phyloP scores from a whole-genome alignment of 2,329 filamentous ascomycete genomes.

The Phyllosticta citribraziliensis region DNA sequence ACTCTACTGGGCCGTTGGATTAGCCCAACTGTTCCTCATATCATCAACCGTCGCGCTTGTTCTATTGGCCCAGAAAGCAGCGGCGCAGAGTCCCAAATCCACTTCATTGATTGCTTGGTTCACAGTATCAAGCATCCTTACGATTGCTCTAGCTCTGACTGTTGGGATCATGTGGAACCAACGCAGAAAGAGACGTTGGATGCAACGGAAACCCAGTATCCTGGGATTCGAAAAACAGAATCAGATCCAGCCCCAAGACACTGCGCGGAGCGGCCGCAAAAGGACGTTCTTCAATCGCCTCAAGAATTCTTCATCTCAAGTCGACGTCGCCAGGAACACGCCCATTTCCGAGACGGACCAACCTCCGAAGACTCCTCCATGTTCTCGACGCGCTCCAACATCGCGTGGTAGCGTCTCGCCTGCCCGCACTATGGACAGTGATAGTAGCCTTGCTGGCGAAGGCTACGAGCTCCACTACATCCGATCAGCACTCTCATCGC shows the following conservation, averaged over 20 bases:
- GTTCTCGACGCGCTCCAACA: background rate
- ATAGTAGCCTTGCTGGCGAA: background rate
- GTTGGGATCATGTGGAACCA: background rate
- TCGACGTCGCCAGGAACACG: background rate
- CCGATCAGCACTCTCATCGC: background rate
- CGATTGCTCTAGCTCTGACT: background rate
- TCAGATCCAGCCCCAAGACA: background rate
- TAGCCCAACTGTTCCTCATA: background rate
- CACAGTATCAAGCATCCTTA: background rate
- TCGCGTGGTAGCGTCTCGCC: background rate
- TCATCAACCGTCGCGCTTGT: slow-evolving; percentile 1
- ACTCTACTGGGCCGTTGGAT: background rate
- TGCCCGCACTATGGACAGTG: background rate
- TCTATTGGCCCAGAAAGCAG: background rate
- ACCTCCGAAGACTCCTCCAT: background rate
- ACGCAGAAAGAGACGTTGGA: background rate
- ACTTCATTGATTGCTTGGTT: background rate
- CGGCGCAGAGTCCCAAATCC: background rate
- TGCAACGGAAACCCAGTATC: background rate
- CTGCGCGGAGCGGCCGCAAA: background rate
- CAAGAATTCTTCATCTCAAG: background rate
- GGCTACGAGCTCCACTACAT: background rate
- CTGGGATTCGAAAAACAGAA: background rate
- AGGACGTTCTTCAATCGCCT: background rate
- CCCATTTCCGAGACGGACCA: background rate